Conservation (phyloP, 2,329 filamentous ascomycete genomes). For the Bipolaris gigantea region DNA sequence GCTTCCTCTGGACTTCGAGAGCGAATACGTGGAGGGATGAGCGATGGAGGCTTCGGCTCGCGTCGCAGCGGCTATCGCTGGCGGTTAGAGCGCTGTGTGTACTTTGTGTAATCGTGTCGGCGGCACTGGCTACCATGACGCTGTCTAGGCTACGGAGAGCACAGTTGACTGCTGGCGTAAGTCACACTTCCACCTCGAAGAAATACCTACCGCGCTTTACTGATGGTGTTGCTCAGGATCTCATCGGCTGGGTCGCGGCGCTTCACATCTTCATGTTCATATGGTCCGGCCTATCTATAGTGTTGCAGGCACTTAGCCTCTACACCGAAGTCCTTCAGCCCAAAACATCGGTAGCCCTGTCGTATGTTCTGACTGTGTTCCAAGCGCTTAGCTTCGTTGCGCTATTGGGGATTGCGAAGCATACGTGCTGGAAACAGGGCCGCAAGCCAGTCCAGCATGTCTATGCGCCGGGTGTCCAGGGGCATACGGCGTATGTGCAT, state of each 20-base stretch:
- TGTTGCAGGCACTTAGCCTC: not conserved
- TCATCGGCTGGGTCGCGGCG: slow-evolving; percentile 19
- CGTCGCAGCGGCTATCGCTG: slow-evolving; percentile 3
- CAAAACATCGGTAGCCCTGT: slow-evolving; percentile 1
- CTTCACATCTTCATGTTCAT: slow-evolving; percentile 25
- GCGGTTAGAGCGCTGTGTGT: slow-evolving; percentile 25
- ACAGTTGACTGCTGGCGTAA: slow-evolving; percentile 21
- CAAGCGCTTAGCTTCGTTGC: slow-evolving; percentile 22
- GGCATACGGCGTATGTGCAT: slow-evolving; percentile 9
- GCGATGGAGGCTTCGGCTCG: not conserved
- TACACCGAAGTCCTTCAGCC: not conserved
- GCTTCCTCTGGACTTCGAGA: slow-evolving; percentile 14
- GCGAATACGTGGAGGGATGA: slow-evolving; percentile 1
- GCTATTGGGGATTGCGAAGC: slow-evolving; percentile 28
- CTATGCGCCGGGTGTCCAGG: slow-evolving; percentile 6
- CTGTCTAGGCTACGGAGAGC: slow-evolving; percentile 22
- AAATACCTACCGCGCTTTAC: not conserved
- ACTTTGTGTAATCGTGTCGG: slow-evolving; percentile 19
- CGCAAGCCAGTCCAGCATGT: not conserved
- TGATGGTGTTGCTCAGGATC: slow-evolving; percentile 15
- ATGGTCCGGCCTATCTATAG: slow-evolving; percentile 16
- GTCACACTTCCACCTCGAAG: not conserved
- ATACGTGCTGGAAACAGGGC: slow-evolving; percentile 12
- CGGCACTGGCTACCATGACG: slow-evolving; percentile 15
- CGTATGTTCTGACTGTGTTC: slow-evolving; percentile 21